Evolutionary conservation across 129 eudicot species (phyloP), one percentile per base, ranked within the genome.

Genomic region (Dittrichia graveolens): DNA sequence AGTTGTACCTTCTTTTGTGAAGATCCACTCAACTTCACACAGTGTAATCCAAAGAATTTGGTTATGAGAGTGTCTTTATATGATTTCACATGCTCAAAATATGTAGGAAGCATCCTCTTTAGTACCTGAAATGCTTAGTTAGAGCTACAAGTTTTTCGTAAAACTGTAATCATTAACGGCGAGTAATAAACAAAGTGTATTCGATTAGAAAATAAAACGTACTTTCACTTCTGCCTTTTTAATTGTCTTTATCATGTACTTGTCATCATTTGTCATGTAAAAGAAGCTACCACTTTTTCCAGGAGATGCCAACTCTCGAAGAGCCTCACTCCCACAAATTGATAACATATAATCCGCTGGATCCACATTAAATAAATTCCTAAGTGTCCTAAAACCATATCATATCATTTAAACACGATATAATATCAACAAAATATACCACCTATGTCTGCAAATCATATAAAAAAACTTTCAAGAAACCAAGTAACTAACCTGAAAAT

Each of bases 221-320:
- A 89, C 98, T 83, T 93, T 93, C 14, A 80, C 96, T 85, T 93
- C 96, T 3, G 98, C 61, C 71, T 93, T 93, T 75, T 87, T 93
- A 87, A 93, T 77, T 37, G 98, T 93, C 73, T 93, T 93, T 37
- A 93, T 93, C 98, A 93, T 93, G 79, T 93, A 93, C 75, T 80
- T 88, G 61, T 93, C 96, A 72, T 93, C 98, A 7, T 88, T 68
- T 19, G 98, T 93, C 86, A 90, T 79, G 89, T 93, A 93, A 77
- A 93, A 93, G 74, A 93, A 93, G 67, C 98, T 90, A 67, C 96
- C 98, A 79, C 98, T 93, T 85, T 93, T 93, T 38, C 98, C 98
- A 15, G 98, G 98, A 35, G 98, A 93, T 8, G 98, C 90, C 46
- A 93, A 92, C 83, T 89, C 96, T 55, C 98, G 86, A 52, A 93